Percentiles rank a stretch among this genome's conserved stretches.
Conservation (phyloP, 768 basidiomycete species). For the Suillus variegatus region DNA sequence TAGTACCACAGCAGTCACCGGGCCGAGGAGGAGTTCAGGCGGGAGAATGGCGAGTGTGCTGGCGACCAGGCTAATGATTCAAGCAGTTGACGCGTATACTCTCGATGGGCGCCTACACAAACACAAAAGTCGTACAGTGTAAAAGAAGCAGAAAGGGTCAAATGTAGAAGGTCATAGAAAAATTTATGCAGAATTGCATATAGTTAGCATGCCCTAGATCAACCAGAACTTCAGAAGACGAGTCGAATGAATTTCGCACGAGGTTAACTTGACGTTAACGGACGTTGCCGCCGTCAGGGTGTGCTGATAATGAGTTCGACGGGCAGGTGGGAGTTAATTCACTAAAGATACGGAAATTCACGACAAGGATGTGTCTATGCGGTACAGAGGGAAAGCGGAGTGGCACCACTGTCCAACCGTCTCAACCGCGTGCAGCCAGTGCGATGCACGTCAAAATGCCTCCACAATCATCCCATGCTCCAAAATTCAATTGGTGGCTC, state of each 20-base stretch:
- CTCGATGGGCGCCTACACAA: background rate
- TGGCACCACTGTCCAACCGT: too few relatives aligned
- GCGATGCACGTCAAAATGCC: too few relatives aligned
- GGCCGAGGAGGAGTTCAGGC: slow-evolving; percentile 33
- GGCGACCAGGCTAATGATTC: background rate
- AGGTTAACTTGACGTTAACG: too few relatives aligned
- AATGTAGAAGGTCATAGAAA: background rate
- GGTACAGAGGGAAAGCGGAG: too few relatives aligned
- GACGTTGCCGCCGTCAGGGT: too few relatives aligned
- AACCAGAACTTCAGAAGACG: background rate
- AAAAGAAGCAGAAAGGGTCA: background rate
- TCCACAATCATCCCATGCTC: too few relatives aligned
- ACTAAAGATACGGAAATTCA: too few relatives aligned
- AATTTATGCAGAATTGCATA: background rate
- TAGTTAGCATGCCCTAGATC: background rate
- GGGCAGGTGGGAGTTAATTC: too few relatives aligned
- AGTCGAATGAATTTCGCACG: background rate
- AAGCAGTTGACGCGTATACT: background rate
- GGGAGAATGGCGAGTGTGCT: slow-evolving; percentile 22
- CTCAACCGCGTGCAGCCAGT: too few relatives aligned
- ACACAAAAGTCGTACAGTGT: background rate
- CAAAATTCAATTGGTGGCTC: too few relatives aligned
- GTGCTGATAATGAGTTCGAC: too few relatives aligned
- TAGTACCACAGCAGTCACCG: slow-evolving; percentile 30
- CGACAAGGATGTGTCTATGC: too few relatives aligned